Base-by-base conservation (phyloP, 805 yeast species). In the Metschnikowia lunata region DNA sequence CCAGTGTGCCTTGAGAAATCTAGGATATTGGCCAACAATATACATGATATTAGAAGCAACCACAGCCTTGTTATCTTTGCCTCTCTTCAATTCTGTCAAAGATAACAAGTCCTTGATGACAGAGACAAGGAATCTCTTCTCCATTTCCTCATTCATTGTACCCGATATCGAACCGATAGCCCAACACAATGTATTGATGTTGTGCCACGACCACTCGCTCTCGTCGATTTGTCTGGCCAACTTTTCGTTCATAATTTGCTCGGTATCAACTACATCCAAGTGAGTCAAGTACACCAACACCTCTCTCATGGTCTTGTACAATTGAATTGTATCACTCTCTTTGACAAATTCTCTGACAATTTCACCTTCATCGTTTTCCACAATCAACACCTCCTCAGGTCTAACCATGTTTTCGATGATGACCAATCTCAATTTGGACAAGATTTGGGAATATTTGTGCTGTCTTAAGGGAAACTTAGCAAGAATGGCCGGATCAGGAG, bases 41-140 rank as follows among this genome's bases (percentile, higher is more conserved):
- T 93, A 93, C 99, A 93, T 93, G 61, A 93, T 93, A 64, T 93
- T 91, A n/a, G 98, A 93, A 8, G 99, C 99, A 45, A 93, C 98
- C 45, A 93, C 97, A 1, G 99, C 99, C 66, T 93, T 93, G 69
- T 93, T 93, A 66, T 89, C 97, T 63, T 93, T 93, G 52, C 99
- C 99, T 52, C 95, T 80, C 69, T 90, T 93, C 85, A 86, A 85
- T 61, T 91, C 98, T 5, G 99, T 93, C 54, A 93, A 76, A 0
- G 93, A 86, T 50, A 93, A 75, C 53, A 93, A 72, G 61, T 91
- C 97, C 66, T 88, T 93, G 56, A 93, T 91, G 29, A 93, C 97
- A 12, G 88, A 78, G 34, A 93, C 97, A 52, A 93, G 75, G 62
- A 93, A 93, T 57, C 93, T 79, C 69, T 90, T 93, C 63, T 93